Base-by-base conservation (phyloP, 495 filamentous ascomycete species). In the Penicillium roqueforti region DNA sequence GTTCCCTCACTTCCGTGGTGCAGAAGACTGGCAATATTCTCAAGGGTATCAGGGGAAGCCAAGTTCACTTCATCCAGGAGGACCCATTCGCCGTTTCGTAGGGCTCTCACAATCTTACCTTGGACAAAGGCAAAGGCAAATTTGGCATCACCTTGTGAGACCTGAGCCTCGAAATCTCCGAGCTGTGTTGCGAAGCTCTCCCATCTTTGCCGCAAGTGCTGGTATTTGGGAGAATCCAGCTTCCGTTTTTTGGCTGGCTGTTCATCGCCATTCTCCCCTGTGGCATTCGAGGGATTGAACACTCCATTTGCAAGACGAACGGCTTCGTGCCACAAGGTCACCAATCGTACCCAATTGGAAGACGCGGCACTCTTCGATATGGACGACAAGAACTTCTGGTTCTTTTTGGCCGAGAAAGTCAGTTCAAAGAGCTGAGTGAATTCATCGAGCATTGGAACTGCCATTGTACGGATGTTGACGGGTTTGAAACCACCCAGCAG, bases 21-120 rank as follows among this genome's bases (percentile, higher is more conserved):
- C 38, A 99, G 76, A 13, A 99, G 76, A 68, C 91, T 91, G 19
- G 89, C 86, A 46, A 99, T 87, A 55, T 91, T 91, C 64, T 97
- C 95, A 9, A 99, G 71, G 0, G 93, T 97, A 60, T 99, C 95
- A 3, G 92, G 85, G 0, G 92, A 88, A 4, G 95, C 93, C 42
- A 99, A 76, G 62, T 99, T 99, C 61, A 99, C 95, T 69, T 99
- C 95, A 67, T 99, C 95, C 14, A 96, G 76, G n/a, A 99, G 76
- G 14, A 99, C 88, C 95, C 95, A 99, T 65, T 96, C 91, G 5
- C 95, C 95, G 68, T 96, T 96, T 44, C 92, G 79, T 20, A 88
- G 83, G 5, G 95, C 95, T 70, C 89, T 88, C 31, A 97, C 87
- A 61, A 99, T 87, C 58, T 88, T 95, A 51, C 95, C 91, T 69